Percentiles rank a stretch among this genome's conserved stretches.
phyloP scores from a whole-genome alignment of 1,139 yeast species.

The Geotrichum macrosporum region DNA sequence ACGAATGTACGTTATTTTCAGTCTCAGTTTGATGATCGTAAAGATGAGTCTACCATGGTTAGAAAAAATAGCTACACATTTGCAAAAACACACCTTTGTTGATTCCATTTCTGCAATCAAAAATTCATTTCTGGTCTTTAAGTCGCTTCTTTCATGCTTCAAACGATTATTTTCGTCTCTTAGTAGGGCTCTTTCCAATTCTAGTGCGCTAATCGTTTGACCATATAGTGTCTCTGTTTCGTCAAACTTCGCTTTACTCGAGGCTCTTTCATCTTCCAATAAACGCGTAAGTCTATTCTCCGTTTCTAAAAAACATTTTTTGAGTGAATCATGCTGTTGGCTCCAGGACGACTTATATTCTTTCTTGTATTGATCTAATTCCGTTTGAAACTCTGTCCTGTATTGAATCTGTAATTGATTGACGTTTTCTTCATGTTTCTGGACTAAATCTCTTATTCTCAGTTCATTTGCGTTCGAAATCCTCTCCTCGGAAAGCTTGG shows the following conservation, averaged over 20 bases:
- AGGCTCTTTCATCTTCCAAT: conserved; percentile 3
- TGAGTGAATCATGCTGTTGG: conserved; percentile 10
- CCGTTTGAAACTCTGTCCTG: conserved; percentile 10
- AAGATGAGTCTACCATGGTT: not conserved
- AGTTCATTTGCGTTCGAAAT: conserved; percentile 5
- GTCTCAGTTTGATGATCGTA: conserved; percentile 4
- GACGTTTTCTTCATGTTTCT: conserved; percentile 25
- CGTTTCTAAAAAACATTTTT: conserved; percentile 15
- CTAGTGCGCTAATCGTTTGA: conserved; percentile 27
- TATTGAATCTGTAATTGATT: conserved; percentile 24
- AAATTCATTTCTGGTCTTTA: conserved; percentile 22
- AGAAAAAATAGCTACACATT: conserved; percentile 29
- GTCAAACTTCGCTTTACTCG: conserved; percentile 7
- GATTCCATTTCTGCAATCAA: conserved; percentile 2
- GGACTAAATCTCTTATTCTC: conserved; percentile 11
- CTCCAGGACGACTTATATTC: conserved; percentile 28
- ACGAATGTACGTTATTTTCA: not conserved
- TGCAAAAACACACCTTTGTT: conserved; percentile 22
- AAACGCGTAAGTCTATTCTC: conserved; percentile 6
- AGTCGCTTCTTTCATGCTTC: conserved; percentile 16
- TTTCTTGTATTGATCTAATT: conserved; percentile 24
- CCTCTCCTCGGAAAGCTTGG: conserved; percentile 27
- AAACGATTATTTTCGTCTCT: conserved; percentile 1
- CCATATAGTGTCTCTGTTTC: conserved; percentile 26
- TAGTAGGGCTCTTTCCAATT: conserved; percentile 21